Evolutionary conservation across 1,284 basidiomycete species (phyloP).

Genomic region (Mycena citricolor): DNA sequence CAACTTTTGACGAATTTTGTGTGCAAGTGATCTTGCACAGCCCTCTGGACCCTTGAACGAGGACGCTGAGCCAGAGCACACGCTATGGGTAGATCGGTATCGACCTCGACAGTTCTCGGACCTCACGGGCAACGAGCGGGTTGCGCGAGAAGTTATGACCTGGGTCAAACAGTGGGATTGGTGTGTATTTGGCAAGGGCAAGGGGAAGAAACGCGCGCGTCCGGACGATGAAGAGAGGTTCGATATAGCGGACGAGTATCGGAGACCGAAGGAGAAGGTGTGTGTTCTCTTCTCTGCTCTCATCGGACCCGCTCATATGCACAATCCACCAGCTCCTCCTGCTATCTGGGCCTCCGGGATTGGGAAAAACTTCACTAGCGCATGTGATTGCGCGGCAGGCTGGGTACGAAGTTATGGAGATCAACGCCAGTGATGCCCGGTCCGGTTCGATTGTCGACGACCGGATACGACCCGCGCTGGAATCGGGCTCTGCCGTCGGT

Average conservation of each 20-base stretch:
- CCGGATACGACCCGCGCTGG: slow-evolving; percentile 84
- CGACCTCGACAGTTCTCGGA: slow-evolving; percentile 85
- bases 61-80: slow-evolving; percentile 40
- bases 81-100: slow-evolving; percentile 91
- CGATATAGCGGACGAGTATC: slow-evolving; percentile 57
- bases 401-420: slow-evolving; percentile 93
- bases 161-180: slow-evolving; percentile 99
- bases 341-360: slow-evolving; percentile 91
- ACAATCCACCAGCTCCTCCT: slow-evolving; percentile 82
- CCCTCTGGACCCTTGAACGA: slow-evolving; percentile 22
- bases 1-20: slow-evolving; percentile 1
- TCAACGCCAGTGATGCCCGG: slow-evolving; percentile 97
- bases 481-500: slow-evolving; percentile 75
- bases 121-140: slow-evolving; percentile 89
- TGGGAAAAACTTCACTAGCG: slow-evolving; percentile 97
- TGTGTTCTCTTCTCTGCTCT: slow-evolving; percentile 14
- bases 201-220: slow-evolving; percentile 48
- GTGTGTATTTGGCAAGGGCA: slow-evolving; percentile 88
- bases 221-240: slow-evolving; percentile 46
- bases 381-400: slow-evolving; percentile 92
- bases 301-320: background rate
- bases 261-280: slow-evolving; percentile 82
- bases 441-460: slow-evolving; percentile 83
- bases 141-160: slow-evolving; percentile 87
- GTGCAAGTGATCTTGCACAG: slow-evolving; percentile 22